These are phyloP conservation scores for Plasmodium vivax DNA, from an alignment of 169 alveolate genomes.

Conservation along the genomic window DNA sequence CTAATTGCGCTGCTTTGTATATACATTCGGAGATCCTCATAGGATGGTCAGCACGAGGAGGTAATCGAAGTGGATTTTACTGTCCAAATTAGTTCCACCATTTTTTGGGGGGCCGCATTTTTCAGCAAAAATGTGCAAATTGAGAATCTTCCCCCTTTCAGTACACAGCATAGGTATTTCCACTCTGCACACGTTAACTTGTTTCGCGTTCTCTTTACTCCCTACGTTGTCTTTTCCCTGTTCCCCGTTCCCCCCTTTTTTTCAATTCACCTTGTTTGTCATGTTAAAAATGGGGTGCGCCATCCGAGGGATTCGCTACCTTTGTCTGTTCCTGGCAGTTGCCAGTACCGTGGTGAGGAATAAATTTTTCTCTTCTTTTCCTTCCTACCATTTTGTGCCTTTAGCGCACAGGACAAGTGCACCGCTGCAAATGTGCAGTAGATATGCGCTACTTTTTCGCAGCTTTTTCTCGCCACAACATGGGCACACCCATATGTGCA, in stretches of 20 bases:
- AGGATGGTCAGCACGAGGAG: background rate
- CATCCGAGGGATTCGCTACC: background rate
- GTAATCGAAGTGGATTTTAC: background rate
- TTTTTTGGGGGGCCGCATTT: background rate
- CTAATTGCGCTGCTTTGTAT: background rate
- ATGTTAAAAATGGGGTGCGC: background rate
- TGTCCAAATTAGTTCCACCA: background rate
- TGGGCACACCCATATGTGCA: background rate
- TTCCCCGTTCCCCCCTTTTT: background rate
- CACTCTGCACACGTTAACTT: background rate
- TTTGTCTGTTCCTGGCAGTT: slow-evolving; percentile 4
- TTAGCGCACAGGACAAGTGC: background rate
- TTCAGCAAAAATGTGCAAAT: background rate
- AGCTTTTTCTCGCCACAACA: background rate
- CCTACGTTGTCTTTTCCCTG: background rate
- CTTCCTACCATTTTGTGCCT: background rate
- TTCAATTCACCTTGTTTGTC: background rate
- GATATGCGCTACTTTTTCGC: background rate
- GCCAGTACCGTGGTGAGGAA: background rate
- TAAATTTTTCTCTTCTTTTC: background rate
- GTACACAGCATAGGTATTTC: background rate
- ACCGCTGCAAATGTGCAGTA: background rate
- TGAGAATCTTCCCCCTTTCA: background rate
- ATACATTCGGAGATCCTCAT: background rate
- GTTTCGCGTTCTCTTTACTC: background rate